Conservation (phyloP, 2,329 filamentous ascomycete genomes). For the Boeremia lycopersici region DNA sequence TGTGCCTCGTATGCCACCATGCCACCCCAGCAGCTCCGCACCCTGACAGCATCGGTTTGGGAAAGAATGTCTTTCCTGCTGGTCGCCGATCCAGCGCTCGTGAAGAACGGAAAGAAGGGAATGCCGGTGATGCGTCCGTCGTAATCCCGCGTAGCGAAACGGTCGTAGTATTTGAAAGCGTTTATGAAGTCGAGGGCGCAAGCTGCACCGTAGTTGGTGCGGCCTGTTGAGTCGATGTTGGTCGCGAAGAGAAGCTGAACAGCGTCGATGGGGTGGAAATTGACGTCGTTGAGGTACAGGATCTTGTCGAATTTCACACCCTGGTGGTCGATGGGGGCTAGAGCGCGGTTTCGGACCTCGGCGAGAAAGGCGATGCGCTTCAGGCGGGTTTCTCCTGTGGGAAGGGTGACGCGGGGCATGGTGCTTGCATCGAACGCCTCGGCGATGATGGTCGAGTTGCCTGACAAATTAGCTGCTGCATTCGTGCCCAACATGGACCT, state of each 20-base stretch:
- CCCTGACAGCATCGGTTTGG: constrained; percentile 68
- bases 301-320: constrained; percentile 65
- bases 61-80: constrained; percentile 66
- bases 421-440: constrained; percentile 63
- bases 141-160: constrained; percentile 72
- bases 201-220: constrained; percentile 65
- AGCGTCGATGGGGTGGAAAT: constrained; percentile 64
- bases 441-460: constrained; percentile 59
- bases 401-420: constrained; percentile 65
- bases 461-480: constrained; percentile 32
- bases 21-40: constrained; percentile 78
- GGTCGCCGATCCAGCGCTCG: constrained; percentile 56
- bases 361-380: constrained; percentile 78
- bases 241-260: constrained; percentile 69
- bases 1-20: constrained; percentile 71
- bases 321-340: constrained; percentile 64
- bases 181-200: constrained; percentile 74
- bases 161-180: constrained; percentile 73
- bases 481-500: background rate
- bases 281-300: constrained; percentile 71
- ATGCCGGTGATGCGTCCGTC: constrained; percentile 68
- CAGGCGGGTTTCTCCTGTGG: constrained; percentile 66
- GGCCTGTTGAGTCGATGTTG: constrained; percentile 59
- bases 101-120: constrained; percentile 72
- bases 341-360: constrained; percentile 72